Evolutionary conservation across 441 rosid genomes (phyloP).

Genomic region (Mallotus japonicus): DNA sequence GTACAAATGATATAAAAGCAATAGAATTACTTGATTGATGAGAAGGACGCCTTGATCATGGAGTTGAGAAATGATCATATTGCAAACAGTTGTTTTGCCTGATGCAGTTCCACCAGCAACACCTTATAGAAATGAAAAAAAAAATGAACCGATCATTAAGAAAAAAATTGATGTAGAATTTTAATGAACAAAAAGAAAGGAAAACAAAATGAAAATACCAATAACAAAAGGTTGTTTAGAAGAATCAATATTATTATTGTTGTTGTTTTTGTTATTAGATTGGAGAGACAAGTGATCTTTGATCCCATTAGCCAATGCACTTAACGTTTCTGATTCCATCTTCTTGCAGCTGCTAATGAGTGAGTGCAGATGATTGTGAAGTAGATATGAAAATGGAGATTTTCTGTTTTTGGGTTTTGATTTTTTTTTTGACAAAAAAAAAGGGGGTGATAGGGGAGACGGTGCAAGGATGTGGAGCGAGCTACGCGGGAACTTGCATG

Average conservation of each 20-base stretch:
- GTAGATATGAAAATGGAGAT: neutral
- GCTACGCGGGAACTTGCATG: neutral
- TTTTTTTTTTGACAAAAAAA: too few species aligned
- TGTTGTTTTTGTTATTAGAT: neutral
- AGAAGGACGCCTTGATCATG: constrained; percentile 79
- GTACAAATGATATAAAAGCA: neutral
- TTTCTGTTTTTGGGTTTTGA: neutral
- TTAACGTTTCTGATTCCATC: constrained; percentile 33
- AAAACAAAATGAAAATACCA: constrained; percentile 32
- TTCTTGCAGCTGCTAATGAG: neutral
- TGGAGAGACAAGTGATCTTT: constrained; percentile 34
- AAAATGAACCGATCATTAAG: neutral
- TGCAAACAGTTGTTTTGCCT: constrained; percentile 91
- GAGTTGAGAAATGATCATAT: constrained; percentile 84
- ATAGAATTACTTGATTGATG: constrained; percentile 61
- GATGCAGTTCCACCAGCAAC: constrained; percentile 93
- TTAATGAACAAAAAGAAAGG: too few species aligned
- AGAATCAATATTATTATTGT: constrained; percentile 8
- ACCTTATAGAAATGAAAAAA: constrained; percentile 33
- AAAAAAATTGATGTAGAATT: too few species aligned
- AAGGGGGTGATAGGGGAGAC: neutral
- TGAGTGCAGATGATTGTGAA: too few species aligned
- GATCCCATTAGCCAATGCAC: constrained; percentile 28
- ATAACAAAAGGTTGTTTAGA: constrained; percentile 70
- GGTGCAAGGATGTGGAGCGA: neutral